Evolutionary conservation across 495 filamentous ascomycete genomes (phyloP).

Genomic region (Rhypophila decipiens): DNA sequence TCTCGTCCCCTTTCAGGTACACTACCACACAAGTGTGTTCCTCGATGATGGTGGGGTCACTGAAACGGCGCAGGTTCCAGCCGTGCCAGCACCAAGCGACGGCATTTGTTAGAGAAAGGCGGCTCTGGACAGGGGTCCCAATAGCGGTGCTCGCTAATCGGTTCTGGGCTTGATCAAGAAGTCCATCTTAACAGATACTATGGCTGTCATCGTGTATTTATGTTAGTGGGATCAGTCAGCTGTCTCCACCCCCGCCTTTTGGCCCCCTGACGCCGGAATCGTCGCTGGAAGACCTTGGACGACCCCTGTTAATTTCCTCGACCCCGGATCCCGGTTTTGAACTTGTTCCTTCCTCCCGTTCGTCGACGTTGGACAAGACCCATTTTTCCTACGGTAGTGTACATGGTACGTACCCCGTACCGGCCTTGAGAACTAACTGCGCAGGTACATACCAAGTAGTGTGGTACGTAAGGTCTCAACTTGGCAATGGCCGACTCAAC

Average conservation of each 20-base stretch:
- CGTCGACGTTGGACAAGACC: not conserved
- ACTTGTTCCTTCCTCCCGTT: not conserved
- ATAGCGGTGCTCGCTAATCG: slow-evolving; percentile 4
- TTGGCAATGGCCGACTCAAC: no score
- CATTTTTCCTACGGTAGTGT: not conserved
- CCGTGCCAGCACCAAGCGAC: slow-evolving; percentile 10
- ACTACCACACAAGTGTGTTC: no score
- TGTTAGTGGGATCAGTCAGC: no score
- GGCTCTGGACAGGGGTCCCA: slow-evolving; percentile 14
- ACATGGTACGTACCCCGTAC: not conserved
- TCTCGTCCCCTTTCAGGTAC: no score
- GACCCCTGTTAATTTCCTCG: not conserved
- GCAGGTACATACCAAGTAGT: no score
- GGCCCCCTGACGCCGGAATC: no score
- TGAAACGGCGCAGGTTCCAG: slow-evolving; percentile 20
- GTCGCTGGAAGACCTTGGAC: no score
- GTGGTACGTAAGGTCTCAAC: no score
- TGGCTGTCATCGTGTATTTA: no score
- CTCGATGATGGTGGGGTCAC: not conserved
- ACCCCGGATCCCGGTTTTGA: slow-evolving; percentile 1
- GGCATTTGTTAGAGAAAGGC: slow-evolving; percentile 19
- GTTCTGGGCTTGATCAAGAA: no score
- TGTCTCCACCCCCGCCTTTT: slow-evolving; percentile 1
- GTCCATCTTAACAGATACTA: no score
- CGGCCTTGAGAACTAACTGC: no score